phyloP scores from a whole-genome alignment of 768 basidiomycete genomes.

The Scleroderma citrinum region DNA sequence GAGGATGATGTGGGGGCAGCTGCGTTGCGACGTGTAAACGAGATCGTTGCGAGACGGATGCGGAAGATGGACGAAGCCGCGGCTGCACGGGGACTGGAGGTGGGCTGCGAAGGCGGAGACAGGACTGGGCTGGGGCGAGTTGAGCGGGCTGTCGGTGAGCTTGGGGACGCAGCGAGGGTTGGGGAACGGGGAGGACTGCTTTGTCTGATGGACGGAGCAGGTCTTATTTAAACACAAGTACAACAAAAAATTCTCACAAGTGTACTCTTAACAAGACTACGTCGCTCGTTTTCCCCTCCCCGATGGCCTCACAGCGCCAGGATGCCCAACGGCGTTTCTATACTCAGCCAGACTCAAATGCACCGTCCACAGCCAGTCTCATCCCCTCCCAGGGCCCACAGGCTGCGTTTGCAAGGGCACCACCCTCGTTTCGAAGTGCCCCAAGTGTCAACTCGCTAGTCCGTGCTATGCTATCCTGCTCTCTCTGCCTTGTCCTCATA shows the following conservation, averaged over 20 bases:
- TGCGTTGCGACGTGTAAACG: slow-evolving; percentile 42
- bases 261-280: neutral
- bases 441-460: slow-evolving; percentile 41
- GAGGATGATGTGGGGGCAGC: slow-evolving; percentile 14
- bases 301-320: slow-evolving; percentile 23
- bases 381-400: slow-evolving; percentile 36
- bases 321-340: slow-evolving; percentile 39
- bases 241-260: neutral
- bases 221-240: slow-evolving; percentile 6
- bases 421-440: slow-evolving; percentile 30
- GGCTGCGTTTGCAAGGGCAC: slow-evolving; percentile 38
- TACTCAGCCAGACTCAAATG: slow-evolving; percentile 33
- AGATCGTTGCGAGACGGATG: slow-evolving; percentile 46
- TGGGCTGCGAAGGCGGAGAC: slow-evolving; percentile 38
- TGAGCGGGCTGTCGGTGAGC: slow-evolving; percentile 39
- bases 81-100: slow-evolving; percentile 34
- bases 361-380: slow-evolving; percentile 50
- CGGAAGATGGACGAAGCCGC: slow-evolving; percentile 45
- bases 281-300: slow-evolving; percentile 16
- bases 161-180: slow-evolving; percentile 12
- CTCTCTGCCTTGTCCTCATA: neutral
- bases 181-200: slow-evolving; percentile 36
- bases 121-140: slow-evolving; percentile 42
- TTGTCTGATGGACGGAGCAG: slow-evolving; percentile 42
- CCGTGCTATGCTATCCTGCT: slow-evolving; percentile 9